Conservation (phyloP, 225 moss, liverwort and hornwort genomes). For the Takakia lepidozioides region DNA sequence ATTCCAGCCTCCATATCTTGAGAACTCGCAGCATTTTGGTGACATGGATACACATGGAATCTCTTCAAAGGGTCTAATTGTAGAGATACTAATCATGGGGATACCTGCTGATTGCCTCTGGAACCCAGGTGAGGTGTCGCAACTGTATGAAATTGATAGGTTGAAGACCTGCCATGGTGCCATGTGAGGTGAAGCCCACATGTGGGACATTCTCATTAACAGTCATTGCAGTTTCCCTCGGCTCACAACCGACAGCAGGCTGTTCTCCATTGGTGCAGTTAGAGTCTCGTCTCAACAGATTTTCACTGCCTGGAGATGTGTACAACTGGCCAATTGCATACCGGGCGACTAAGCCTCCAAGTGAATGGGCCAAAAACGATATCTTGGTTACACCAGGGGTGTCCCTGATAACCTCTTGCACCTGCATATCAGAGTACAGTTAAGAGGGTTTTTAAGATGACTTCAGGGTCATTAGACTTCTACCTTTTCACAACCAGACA, state of each 20-base stretch:
- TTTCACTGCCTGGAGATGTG: constrained; percentile 25
- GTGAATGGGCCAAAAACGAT: constrained; percentile 80
- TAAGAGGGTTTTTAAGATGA: no score
- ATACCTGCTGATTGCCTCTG: constrained; percentile 55
- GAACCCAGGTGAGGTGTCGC: constrained; percentile 72
- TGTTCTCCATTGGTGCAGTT: background rate
- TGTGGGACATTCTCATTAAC: background rate
- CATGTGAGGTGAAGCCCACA: constrained; percentile 3
- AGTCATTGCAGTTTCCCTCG: constrained; percentile 14
- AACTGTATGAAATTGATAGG: constrained; percentile 65
- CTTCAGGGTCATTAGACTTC: no score
- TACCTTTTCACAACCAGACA: no score
- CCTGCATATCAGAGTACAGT: no score
- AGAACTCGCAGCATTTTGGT: no score
- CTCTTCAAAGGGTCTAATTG: no score
- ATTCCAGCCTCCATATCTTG: no score
- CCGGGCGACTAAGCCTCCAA: constrained; percentile 77
- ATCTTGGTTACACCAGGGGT: constrained; percentile 58
- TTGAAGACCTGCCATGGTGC: constrained; percentile 57
- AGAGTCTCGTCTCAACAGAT: constrained; percentile 5
- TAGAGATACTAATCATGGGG: no score
- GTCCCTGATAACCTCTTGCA: constrained; percentile 23
- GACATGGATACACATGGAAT: no score
- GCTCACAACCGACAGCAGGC: constrained; percentile 9
- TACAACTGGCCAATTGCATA: constrained; percentile 64